Evolutionary conservation across 306 rosid species (phyloP).

Genomic region (Corylus heterophylla): DNA sequence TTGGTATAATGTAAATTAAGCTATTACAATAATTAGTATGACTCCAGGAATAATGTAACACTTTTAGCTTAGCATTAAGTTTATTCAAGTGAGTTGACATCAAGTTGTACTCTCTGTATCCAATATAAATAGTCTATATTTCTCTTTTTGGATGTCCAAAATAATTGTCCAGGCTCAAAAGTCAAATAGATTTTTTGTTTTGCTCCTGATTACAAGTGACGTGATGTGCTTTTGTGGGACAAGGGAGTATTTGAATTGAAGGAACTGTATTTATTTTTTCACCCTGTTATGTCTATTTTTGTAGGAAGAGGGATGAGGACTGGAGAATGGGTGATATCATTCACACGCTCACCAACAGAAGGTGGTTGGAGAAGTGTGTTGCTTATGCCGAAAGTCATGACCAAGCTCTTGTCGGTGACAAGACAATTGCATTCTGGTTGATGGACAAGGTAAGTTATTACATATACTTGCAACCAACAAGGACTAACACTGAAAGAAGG

Average conservation of each 20-base stretch:
- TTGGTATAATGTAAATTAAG: background rate
- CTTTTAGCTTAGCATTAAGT: background rate
- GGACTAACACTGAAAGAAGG: slow-evolving; percentile 12
- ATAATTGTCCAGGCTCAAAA: background rate
- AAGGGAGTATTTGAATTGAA: background rate
- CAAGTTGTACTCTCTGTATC: background rate
- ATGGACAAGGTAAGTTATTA: slow-evolving; percentile 86
- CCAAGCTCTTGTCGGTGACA: slow-evolving; percentile 99
- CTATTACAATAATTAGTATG: background rate
- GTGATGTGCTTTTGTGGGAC: background rate
- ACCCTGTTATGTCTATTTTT: slow-evolving; percentile 9
- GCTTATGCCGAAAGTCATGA: slow-evolving; percentile 99
- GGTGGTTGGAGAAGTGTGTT: slow-evolving; percentile 95
- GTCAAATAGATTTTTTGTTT: too few species aligned
- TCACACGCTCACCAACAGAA: slow-evolving; percentile 82
- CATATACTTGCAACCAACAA: slow-evolving; percentile 16
- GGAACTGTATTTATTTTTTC: background rate
- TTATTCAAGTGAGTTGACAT: background rate
- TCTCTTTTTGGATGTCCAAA: too few species aligned
- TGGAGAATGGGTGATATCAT: slow-evolving; percentile 87
- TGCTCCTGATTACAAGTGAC: too few species aligned
- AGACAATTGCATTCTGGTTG: slow-evolving; percentile 98
- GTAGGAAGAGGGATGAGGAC: slow-evolving; percentile 74
- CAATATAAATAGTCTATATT: too few species aligned
- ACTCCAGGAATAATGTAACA: background rate